phyloP scores from a whole-genome alignment of 345 rosid genomes.

The Turritis glabra region DNA sequence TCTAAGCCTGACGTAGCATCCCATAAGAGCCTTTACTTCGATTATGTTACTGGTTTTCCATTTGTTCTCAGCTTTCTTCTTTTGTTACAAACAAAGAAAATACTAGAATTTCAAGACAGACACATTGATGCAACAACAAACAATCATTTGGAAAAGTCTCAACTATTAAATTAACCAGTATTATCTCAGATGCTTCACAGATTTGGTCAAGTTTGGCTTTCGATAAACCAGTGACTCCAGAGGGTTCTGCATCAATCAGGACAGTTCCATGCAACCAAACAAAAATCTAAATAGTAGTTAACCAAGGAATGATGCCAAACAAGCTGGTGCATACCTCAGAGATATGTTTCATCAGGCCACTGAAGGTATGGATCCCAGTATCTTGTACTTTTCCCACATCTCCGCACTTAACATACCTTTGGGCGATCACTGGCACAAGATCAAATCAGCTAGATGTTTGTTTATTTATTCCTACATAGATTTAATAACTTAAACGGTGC shows the following conservation, averaged over 20 bases:
- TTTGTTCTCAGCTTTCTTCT: too few relatives aligned
- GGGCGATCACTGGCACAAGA: background rate
- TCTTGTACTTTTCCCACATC: background rate
- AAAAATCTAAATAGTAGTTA: too few relatives aligned
- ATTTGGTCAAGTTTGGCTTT: background rate
- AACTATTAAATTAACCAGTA: background rate
- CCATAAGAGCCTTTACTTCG: too few relatives aligned
- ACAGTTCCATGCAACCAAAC: background rate
- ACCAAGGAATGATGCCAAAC: background rate
- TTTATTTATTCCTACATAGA: too few relatives aligned
- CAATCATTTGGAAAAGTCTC: too few relatives aligned
- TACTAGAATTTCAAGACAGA: too few relatives aligned
- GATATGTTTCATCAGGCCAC: background rate
- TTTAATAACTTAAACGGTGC: too few relatives aligned
- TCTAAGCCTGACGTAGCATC: too few relatives aligned
- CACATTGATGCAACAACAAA: too few relatives aligned
- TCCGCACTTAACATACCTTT: background rate
- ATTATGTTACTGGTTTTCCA: too few relatives aligned
- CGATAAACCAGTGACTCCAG: background rate
- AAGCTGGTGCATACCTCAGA: background rate
- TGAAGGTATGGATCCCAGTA: background rate
- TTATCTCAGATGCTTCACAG: background rate
- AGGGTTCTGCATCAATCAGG: background rate
- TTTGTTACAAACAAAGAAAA: too few relatives aligned
- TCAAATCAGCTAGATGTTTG: background rate